Evolutionary conservation across 768 basidiomycete species (phyloP).

Genomic region (Ephemerocybe angulata): DNA sequence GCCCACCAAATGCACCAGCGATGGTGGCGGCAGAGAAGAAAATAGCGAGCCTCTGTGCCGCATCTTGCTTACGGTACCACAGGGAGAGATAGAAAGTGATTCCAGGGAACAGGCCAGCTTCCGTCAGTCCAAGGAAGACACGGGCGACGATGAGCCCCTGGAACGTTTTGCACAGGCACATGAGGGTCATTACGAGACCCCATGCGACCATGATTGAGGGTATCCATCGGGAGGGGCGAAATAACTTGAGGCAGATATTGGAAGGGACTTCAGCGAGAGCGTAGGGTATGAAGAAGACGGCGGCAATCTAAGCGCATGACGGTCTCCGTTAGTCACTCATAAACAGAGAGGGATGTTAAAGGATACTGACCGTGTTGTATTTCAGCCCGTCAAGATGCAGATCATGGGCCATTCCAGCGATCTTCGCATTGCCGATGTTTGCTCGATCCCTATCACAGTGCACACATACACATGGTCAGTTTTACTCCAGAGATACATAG

Average conservation of each 20-base stretch:
- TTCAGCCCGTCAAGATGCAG: slow-evolving; percentile 26
- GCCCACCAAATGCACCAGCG: slow-evolving; percentile 48
- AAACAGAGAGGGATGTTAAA: not conserved
- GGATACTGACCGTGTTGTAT: slow-evolving; percentile 28
- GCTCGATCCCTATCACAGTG: slow-evolving; percentile 26
- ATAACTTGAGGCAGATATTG: slow-evolving; percentile 27
- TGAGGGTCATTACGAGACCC: slow-evolving; percentile 30
- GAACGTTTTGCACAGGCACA: slow-evolving; percentile 27
- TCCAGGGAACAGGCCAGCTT: slow-evolving; percentile 36
- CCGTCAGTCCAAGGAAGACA: slow-evolving; percentile 35
- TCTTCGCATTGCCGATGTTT: slow-evolving; percentile 33
- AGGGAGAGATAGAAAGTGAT: slow-evolving; percentile 45
- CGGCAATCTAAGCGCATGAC: slow-evolving; percentile 22
- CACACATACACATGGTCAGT: not conserved
- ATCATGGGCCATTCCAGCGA: slow-evolving; percentile 31
- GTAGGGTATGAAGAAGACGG: slow-evolving; percentile 32
- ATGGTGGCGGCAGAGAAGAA: slow-evolving; percentile 61
- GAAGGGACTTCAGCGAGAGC: slow-evolving; percentile 31
- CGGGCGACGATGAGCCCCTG: slow-evolving; percentile 28
- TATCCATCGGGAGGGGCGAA: slow-evolving; percentile 28
- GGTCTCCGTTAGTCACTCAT: not conserved
- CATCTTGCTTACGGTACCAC: slow-evolving; percentile 58
- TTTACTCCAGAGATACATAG: not conserved
- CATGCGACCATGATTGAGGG: slow-evolving; percentile 29
- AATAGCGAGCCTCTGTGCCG: slow-evolving; percentile 52